Conservation (phyloP, 2,329 filamentous ascomycete species). For the Beauveria varroae region DNA sequence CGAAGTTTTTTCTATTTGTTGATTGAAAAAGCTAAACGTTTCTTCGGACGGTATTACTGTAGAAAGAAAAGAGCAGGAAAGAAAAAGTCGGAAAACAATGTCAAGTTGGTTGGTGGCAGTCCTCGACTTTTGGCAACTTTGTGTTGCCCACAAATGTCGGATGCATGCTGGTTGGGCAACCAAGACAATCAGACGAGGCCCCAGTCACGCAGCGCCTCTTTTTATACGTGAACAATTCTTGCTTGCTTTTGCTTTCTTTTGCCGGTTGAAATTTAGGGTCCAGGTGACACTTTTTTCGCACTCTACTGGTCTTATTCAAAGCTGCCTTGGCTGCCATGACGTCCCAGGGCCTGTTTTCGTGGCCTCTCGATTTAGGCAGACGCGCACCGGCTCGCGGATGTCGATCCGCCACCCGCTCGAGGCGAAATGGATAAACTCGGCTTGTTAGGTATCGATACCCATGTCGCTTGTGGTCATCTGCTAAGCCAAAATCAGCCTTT, state of each 20-base stretch:
- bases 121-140: background rate
- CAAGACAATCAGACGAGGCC: background rate
- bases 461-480: background rate
- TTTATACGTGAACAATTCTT: background rate
- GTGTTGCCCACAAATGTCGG: background rate
- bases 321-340: background rate
- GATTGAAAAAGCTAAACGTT: too few species aligned
- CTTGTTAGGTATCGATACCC: background rate
- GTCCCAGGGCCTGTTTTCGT: background rate
- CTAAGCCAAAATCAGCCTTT: background rate
- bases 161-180: background rate
- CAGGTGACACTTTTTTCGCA: background rate
- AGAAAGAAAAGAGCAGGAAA: too few species aligned
- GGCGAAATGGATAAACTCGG: background rate
- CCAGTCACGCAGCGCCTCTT: background rate
- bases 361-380: slow-evolving; percentile 6
- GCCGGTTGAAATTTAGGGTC: background rate
- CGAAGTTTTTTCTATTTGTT: background rate
- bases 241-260: background rate
- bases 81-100: too few species aligned
- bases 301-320: background rate
- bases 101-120: background rate
- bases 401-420: background rate
- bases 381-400: background rate
- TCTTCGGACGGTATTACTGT: too few species aligned